phyloP scores from a whole-genome alignment of 305 asterid species.

The Solanum aculeatissimum region DNA sequence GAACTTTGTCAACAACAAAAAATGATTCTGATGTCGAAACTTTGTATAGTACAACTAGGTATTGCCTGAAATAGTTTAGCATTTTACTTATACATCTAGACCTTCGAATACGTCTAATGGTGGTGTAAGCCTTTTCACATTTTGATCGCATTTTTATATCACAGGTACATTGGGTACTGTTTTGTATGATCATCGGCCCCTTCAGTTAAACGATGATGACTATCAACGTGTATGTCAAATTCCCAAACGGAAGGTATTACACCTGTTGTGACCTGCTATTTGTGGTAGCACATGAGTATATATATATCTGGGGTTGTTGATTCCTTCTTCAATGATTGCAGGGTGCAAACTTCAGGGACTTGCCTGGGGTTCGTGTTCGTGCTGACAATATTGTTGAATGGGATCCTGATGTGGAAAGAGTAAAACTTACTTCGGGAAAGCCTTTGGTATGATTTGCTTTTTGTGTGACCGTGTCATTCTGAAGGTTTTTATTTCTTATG shows the following conservation, averaged over 20 bases:
- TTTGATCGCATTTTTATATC: background rate
- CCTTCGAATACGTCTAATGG: background rate
- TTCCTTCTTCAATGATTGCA: background rate
- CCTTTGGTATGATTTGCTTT: slow-evolving; percentile 43
- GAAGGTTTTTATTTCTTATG: background rate
- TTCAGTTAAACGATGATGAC: slow-evolving; percentile 43
- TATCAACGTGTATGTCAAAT: slow-evolving; percentile 44
- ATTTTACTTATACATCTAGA: background rate
- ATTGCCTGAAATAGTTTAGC: background rate
- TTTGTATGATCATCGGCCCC: slow-evolving; percentile 59
- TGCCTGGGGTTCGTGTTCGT: slow-evolving; percentile 51
- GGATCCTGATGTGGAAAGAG: slow-evolving; percentile 45
- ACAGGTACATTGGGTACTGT: background rate
- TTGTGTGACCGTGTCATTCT: background rate
- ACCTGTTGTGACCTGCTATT: background rate
- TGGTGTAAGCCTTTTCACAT: background rate
- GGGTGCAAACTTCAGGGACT: slow-evolving; percentile 72
- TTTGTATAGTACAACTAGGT: background rate
- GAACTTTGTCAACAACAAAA: background rate
- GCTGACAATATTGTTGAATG: slow-evolving; percentile 55
- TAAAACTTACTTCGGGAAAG: slow-evolving; percentile 47
- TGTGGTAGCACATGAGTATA: background rate
- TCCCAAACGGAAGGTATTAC: slow-evolving; percentile 40
- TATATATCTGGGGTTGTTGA: background rate
- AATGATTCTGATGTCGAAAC: background rate